These are phyloP conservation scores for Podospora pseudopauciseta DNA, from an alignment of 495 filamentous ascomycete species.

Conservation along the genomic window DNA sequence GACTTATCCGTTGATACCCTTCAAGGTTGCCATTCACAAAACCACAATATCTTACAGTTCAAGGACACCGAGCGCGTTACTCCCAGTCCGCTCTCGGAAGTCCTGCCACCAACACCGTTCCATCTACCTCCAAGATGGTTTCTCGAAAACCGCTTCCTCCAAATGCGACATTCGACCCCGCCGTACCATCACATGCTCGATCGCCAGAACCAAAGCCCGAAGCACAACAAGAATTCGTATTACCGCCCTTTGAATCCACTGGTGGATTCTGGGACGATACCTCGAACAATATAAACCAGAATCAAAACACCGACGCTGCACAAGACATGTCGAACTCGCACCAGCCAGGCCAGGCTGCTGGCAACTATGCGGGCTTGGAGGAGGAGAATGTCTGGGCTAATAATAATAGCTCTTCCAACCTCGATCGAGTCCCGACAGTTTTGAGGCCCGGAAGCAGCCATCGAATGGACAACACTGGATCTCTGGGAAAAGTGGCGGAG, in stretches of 20 bases:
- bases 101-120: neutral
- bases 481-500: slow-evolving; percentile 13
- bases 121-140: slow-evolving; percentile 18
- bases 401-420: slow-evolving; percentile 14
- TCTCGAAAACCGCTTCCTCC: slow-evolving; percentile 40
- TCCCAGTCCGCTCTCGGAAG: neutral
- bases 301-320: neutral
- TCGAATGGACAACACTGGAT: slow-evolving; percentile 3
- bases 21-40: slow-evolving; percentile 13
- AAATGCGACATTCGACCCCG: slow-evolving; percentile 29
- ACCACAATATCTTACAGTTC: neutral
- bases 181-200: slow-evolving; percentile 26
- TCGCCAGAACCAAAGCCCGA: slow-evolving; percentile 12
- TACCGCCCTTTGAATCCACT: slow-evolving; percentile 20
- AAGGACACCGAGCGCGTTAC: neutral
- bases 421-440: slow-evolving; percentile 20
- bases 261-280: slow-evolving; percentile 35
- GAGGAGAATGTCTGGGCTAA: slow-evolving; percentile 28
- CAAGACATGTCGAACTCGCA: slow-evolving; percentile 28
- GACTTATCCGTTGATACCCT: neutral
- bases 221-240: slow-evolving; percentile 27
- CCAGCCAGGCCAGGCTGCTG: slow-evolving; percentile 23
- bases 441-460: slow-evolving; percentile 24
- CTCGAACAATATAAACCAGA: slow-evolving; percentile 4
- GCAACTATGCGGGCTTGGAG: slow-evolving; percentile 20